Percentiles rank a stretch among this genome's conserved stretches.
Evolutionary conservation across 2,329 filamentous ascomycete genomes (phyloP).

Genomic region (Botryosphaeria dothidea): DNA sequence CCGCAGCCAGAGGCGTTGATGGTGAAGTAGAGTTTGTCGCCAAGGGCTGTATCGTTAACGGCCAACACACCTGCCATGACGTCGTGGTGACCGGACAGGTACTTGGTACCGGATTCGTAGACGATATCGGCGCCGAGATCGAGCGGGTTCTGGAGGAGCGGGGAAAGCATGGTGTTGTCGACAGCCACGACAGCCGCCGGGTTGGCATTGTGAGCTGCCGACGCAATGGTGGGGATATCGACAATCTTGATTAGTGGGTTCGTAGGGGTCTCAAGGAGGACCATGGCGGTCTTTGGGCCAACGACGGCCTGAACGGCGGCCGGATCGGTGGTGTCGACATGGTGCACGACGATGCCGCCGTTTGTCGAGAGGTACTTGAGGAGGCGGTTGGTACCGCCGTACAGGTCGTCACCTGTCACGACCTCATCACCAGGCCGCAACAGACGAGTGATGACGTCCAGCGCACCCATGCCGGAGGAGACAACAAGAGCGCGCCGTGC

Average conservation of each 20-base stretch:
- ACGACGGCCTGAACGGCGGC: constrained; percentile 70
- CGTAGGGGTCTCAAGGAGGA: constrained; percentile 92
- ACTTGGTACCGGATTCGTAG: constrained; percentile 98
- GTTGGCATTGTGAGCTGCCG: constrained; percentile 74
- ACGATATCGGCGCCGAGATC: constrained; percentile 94
- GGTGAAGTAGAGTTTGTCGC: constrained; percentile 90
- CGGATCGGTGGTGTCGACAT: constrained; percentile 87
- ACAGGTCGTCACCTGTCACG: constrained; percentile 93
- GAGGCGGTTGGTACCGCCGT: constrained; percentile 91
- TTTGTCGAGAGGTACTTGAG: constrained; percentile 89
- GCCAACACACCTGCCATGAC: constrained; percentile 98
- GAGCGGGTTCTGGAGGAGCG: constrained; percentile 88
- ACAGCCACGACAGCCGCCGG: constrained; percentile 81
- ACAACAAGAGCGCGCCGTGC: constrained; percentile 88
- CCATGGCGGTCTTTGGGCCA: constrained; percentile 85
- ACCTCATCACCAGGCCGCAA: constrained; percentile 94
- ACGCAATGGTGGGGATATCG: constrained; percentile 80
- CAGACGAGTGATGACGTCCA: constrained; percentile 93
- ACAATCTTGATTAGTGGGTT: constrained; percentile 99
- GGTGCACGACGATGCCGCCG: constrained; percentile 89
- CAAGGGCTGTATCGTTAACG: constrained; percentile 77
- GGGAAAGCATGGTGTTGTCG: constrained; percentile 99
- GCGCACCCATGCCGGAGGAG: constrained; percentile 93
- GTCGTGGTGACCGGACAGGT: constrained; percentile 96
- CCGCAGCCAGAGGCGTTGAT: constrained; percentile 97